A percentile compares a stretch with the other conserved stretches of the same genome.
Conservation (phyloP, 2,329 filamentous ascomycete species). For the Pseudocercospora fijiensis region DNA sequence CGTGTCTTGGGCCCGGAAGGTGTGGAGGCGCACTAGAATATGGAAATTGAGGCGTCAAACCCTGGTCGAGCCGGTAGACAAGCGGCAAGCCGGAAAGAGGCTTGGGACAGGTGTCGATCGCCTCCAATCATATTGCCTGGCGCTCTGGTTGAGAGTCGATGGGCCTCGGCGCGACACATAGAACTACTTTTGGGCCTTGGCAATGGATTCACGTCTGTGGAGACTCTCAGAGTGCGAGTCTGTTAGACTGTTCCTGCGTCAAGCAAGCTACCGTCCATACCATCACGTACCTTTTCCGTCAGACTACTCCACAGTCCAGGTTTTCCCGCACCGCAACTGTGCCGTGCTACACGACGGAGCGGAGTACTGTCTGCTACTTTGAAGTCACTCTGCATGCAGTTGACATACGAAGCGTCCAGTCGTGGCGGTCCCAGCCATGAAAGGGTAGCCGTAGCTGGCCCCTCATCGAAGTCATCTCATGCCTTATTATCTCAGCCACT, state of each 20-base stretch:
- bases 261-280: neutral
- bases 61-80: neutral
- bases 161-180: slow-evolving; percentile 4
- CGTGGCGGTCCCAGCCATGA: neutral
- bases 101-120: neutral
- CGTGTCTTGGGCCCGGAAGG: neutral
- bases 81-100: neutral
- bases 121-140: neutral
- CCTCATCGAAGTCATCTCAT: neutral
- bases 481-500: neutral
- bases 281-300: too few relatives aligned
- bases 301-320: too few relatives aligned
- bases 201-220: neutral
- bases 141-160: neutral
- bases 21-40: neutral
- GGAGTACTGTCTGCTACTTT: neutral
- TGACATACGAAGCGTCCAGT: slow-evolving; percentile 5
- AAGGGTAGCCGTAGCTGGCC: neutral
- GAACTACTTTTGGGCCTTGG: too few relatives aligned
- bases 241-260: slow-evolving; percentile 4
- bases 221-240: too few relatives aligned
- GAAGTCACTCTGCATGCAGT: neutral
- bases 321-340: neutral
- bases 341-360: neutral
- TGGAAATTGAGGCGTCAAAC: neutral